Evolutionary conservation across 768 basidiomycete species (phyloP).

Genomic region (Boletus reticuloceps): DNA sequence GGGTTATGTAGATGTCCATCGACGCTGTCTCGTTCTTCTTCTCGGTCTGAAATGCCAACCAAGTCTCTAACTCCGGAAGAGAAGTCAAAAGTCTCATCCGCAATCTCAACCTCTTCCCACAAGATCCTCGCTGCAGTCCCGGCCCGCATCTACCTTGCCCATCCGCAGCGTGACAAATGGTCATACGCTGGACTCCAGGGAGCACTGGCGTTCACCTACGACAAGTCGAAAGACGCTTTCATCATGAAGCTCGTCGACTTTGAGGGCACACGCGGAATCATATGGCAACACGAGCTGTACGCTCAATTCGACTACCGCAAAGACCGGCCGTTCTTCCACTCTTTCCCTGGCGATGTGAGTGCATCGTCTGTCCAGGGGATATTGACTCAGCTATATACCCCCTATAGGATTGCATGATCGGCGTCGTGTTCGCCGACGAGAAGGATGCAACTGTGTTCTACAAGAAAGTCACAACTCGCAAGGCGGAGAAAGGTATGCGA

Average conservation of each 20-base stretch:
- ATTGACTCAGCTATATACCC: neutral
- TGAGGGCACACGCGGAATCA: constrained; percentile 76
- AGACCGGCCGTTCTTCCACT: constrained; percentile 90
- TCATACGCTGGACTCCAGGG: constrained; percentile 86
- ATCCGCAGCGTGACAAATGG: constrained; percentile 77
- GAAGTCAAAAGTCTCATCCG: constrained; percentile 70
- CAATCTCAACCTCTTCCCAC: constrained; percentile 51
- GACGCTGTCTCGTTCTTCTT: too few relatives aligned
- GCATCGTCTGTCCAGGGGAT: neutral
- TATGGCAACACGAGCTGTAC: constrained; percentile 94
- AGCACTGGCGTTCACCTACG: constrained; percentile 69
- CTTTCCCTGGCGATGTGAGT: constrained; percentile 90
- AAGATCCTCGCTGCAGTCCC: constrained; percentile 84
- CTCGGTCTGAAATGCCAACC: constrained; percentile 55
- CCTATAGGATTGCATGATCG: constrained; percentile 81
- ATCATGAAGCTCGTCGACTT: constrained; percentile 83
- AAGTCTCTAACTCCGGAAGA: constrained; percentile 72
- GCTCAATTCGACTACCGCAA: constrained; percentile 75
- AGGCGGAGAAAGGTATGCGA: constrained; percentile 54
- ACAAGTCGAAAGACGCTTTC: constrained; percentile 53
- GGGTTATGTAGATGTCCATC: too few relatives aligned
- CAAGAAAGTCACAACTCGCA: constrained; percentile 78
- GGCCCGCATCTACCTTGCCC: constrained; percentile 87
- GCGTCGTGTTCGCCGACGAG: constrained; percentile 87
- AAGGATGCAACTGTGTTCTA: constrained; percentile 78